Base-by-base conservation (phyloP, 2,329 filamentous ascomycete species). In the Grosmannia penicillata region DNA sequence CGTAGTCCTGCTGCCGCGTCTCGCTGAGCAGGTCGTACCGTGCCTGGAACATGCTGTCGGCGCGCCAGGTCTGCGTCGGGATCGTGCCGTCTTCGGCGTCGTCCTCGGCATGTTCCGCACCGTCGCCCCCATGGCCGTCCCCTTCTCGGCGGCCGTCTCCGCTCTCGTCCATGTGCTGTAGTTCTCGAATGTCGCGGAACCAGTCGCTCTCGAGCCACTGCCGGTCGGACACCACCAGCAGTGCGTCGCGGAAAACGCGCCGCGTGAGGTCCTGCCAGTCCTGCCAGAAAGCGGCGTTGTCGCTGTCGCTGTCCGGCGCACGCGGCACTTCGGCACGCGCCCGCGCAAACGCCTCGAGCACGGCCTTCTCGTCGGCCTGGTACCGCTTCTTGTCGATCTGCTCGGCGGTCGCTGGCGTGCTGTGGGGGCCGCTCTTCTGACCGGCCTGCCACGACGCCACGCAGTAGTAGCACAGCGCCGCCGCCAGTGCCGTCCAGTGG, bases 1-100 rank as follows among this genome's bases (percentile, higher is more conserved):
- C 60, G 51, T 76, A 86, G 10, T 78, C 73, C 29, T 61, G 62
- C 48, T 67, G 65, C 47, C 72, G 74, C 43, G 66, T 61, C 35
- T 78, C 72, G 45, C 75, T 78, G 48, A 87, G 55, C 49, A 77
- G 83, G 49, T 86, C 79, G 49, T 82, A 77, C 33, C 70, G 68
- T 45, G 78, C 75, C 54, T 86, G 80, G 48, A 87, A 73, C 81
- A 86, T 86, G 3, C 76, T 81, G 45, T 75, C 72, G 8, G 66
- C 60, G 40, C 66, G 55, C 56, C 74, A 57, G 22, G 65, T 52
- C 40, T 65, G 60, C 27, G 59, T 51, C 11, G 42, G 39, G 14
- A 55, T 38, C 11, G 14, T 49, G 17, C 52, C 49, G 4, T 49
- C 53, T 14, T 29, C 44, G 34, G 31, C 35, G 17, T 40, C 32